Evolutionary conservation across 2,329 filamentous ascomycete species (phyloP), one percentile per base, ranked within the genome.

Genomic region (Fusarium chaquense): DNA sequence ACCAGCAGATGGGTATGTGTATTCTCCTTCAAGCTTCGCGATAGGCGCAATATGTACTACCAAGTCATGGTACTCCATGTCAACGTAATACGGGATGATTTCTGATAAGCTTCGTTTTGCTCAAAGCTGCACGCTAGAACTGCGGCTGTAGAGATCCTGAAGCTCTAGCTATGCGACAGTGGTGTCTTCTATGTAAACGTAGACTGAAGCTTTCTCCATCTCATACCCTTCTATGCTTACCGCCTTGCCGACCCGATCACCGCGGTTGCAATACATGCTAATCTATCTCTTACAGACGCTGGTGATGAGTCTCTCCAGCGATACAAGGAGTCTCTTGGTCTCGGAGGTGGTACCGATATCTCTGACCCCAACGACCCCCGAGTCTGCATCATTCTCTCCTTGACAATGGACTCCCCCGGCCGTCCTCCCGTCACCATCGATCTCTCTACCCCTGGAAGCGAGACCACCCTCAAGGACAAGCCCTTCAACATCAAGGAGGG

Each of bases 401-500:
- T 99, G 58, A 91, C 93, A 65, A 91, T 99, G 82, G 92, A 97
- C 79, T 90, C 94, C 35, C 87, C 91, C 70, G 95, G 93, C 63
- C 94, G 94, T 51, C 78, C 85, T 9, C 93, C 97, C 76, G 95
- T 98, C 76, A 91, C 91, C 74, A 95, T 99, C 81, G 93, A 98
- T 77, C 89, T 98, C 43, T 91, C 90, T 60, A 81, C 87, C 10
- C 86, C 92, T 24, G 92, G 90, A 62, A 90, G 92, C 67, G 87
- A 97, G 76, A 85, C 87, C 5, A 88, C 86, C 16, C 90, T 99
- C 72, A 97, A 97, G 85, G 87, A 93, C 78, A 91, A 96, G 79
- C 96, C 96, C 16, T 99, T 99, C 85, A 95, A 89, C 78, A 98
- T 99, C 85, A 99, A 98, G 87, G 96, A 98, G 82, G 94, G 93